These are phyloP conservation scores for Saccharomycopsis malanga DNA, from an alignment of 805 yeast genomes.

Conservation along the genomic window DNA sequence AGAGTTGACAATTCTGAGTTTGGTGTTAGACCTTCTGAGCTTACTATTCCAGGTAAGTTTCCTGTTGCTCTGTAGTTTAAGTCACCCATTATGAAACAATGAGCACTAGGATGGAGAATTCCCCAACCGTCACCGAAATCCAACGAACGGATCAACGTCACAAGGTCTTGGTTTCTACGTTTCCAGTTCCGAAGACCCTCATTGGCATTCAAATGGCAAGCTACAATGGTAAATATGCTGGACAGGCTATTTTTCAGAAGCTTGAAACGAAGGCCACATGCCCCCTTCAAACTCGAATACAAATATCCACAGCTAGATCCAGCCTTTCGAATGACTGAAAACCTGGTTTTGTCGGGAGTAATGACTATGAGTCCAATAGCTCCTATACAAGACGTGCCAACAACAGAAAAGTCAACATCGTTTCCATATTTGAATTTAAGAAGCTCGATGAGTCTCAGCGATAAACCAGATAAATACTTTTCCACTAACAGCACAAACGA, in stretches of 20 bases:
- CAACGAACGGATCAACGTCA: slow-evolving; percentile 43
- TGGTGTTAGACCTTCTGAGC: too few relatives aligned
- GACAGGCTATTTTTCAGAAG: slow-evolving; percentile 17
- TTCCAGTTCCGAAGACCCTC: slow-evolving; percentile 50
- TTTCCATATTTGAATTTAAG: slow-evolving; percentile 32
- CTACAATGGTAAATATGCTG: slow-evolving; percentile 50
- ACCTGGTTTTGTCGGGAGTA: slow-evolving; percentile 33
- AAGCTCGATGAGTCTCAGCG: slow-evolving; percentile 30
- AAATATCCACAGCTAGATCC: slow-evolving; percentile 48
- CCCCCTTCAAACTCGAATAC: slow-evolving; percentile 69
- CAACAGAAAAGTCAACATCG: slow-evolving; percentile 33
- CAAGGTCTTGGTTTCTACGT: slow-evolving; percentile 48
- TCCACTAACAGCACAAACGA: slow-evolving; percentile 36
- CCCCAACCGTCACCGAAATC: slow-evolving; percentile 54
- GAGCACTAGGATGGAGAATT: slow-evolving; percentile 44
- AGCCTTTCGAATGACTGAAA: slow-evolving; percentile 25
- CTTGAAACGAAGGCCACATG: slow-evolving; percentile 49
- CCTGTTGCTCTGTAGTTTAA: slow-evolving; percentile 62
- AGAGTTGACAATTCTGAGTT: too few relatives aligned
- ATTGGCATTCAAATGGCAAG: slow-evolving; percentile 70
- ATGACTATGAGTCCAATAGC: slow-evolving; percentile 50
- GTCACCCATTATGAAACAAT: slow-evolving; percentile 76
- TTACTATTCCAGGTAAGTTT: slow-evolving; percentile 23
- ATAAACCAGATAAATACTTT: slow-evolving; percentile 31
- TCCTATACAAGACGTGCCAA: slow-evolving; percentile 43